Evolutionary conservation across 2,329 filamentous ascomycete species (phyloP).

Genomic region (Stachybotrys chartarum): DNA sequence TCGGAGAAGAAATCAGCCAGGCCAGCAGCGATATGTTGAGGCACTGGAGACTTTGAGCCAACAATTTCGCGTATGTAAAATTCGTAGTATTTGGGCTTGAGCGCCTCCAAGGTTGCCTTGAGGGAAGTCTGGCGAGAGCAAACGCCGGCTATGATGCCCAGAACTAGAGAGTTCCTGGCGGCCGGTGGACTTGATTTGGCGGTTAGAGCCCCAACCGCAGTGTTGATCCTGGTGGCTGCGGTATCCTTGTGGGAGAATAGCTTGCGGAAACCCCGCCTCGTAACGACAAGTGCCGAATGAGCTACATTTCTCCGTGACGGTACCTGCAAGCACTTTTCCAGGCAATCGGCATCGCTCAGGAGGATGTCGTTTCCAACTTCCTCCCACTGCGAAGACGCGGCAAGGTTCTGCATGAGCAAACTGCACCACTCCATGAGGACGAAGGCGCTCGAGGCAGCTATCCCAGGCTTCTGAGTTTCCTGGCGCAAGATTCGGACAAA

Average conservation of each 20-base stretch:
- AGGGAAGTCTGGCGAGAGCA: conserved; percentile 62
- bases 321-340: conserved; percentile 72
- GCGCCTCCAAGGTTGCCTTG: conserved; percentile 51
- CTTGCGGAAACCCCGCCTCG: conserved; percentile 71
- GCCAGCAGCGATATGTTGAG: conserved; percentile 63
- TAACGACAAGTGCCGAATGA: conserved; percentile 68
- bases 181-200: conserved; percentile 57
- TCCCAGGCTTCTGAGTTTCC: conserved; percentile 69
- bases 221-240: conserved; percentile 52
- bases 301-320: conserved; percentile 56
- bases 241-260: conserved; percentile 54
- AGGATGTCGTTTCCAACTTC: conserved; percentile 60
- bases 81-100: conserved; percentile 66
- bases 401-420: conserved; percentile 66
- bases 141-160: conserved; percentile 84
- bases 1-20: conserved; percentile 75
- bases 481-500: conserved; percentile 61
- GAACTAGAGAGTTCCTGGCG: conserved; percentile 65
- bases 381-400: conserved; percentile 55
- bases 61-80: conserved; percentile 85
- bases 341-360: conserved; percentile 59
- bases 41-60: conserved; percentile 65
- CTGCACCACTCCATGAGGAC: conserved; percentile 88
- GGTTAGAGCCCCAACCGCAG: conserved; percentile 60
- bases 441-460: conserved; percentile 76